Evolutionary conservation across 2,329 filamentous ascomycete species (phyloP).

Genomic region (Ophiosphaerella narmari): DNA sequence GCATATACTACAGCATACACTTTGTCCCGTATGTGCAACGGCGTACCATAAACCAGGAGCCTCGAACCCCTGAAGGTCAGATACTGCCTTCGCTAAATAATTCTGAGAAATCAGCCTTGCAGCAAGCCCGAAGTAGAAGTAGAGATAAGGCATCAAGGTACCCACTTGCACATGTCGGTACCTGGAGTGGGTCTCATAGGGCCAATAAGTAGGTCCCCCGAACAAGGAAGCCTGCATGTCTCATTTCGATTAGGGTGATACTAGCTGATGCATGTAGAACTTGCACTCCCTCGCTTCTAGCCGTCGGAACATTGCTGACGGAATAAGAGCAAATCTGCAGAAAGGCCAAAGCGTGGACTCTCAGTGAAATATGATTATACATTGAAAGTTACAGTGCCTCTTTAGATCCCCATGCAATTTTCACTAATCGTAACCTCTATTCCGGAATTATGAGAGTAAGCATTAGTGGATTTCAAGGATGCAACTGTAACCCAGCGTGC

Average conservation of each 20-base stretch:
- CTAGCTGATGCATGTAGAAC: background rate
- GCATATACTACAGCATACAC: background rate
- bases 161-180: background rate
- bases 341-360: conserved; percentile 1
- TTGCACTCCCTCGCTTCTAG: conserved; percentile 1
- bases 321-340: too few relatives aligned
- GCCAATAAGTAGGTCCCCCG: background rate
- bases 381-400: background rate
- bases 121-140: conserved; percentile 11
- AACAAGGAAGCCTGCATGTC: background rate
- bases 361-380: background rate
- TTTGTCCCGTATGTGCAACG: background rate
- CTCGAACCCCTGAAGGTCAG: background rate
- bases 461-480: too few relatives aligned
- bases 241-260: background rate
- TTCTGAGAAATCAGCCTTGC: conserved; percentile 10
- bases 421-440: too few relatives aligned
- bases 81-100: background rate
- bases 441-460: too few relatives aligned
- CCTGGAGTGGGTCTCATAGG: background rate
- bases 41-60: background rate
- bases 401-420: too few relatives aligned
- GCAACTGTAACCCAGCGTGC: too few relatives aligned
- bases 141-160: background rate
- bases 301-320: conserved; percentile 4